Conservation (phyloP, 1,284 basidiomycete species). For the Phlebopus sp. region DNA sequence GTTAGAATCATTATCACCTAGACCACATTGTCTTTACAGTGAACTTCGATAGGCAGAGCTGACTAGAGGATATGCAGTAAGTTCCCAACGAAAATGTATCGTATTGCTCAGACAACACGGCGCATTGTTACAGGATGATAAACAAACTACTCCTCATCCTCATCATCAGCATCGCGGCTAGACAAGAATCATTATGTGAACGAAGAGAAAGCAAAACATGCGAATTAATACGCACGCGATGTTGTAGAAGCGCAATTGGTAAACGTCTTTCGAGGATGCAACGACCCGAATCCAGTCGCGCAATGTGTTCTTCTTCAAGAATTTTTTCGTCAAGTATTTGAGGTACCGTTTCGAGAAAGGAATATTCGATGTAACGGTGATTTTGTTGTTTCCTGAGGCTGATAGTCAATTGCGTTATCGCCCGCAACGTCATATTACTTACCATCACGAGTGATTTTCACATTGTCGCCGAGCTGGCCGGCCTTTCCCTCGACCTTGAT, state of each 20-base stretch:
- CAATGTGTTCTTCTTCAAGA: slow-evolving; percentile 87
- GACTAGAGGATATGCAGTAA: too few relatives aligned
- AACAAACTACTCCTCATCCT: slow-evolving; percentile 47
- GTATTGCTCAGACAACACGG: slow-evolving; percentile 7
- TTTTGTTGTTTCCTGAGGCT: slow-evolving; percentile 61
- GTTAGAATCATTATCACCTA: slow-evolving; percentile 8
- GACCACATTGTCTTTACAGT: too few relatives aligned
- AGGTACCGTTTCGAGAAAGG: slow-evolving; percentile 91
- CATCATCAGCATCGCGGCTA: slow-evolving; percentile 47
- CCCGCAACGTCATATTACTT: slow-evolving; percentile 17
- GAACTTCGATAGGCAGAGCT: too few relatives aligned
- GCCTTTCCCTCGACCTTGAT: slow-evolving; percentile 85
- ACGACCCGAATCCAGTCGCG: slow-evolving; percentile 90
- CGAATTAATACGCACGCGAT: slow-evolving; percentile 67
- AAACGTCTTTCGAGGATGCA: slow-evolving; percentile 85
- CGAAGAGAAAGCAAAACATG: background rate
- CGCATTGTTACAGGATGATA: slow-evolving; percentile 2
- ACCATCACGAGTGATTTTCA: slow-evolving; percentile 85
- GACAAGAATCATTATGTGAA: slow-evolving; percentile 1
- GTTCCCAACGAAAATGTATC: background rate
- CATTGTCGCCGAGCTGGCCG: slow-evolving; percentile 83
- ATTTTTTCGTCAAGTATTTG: slow-evolving; percentile 95
- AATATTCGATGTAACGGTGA: slow-evolving; percentile 79
- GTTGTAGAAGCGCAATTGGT: slow-evolving; percentile 93
- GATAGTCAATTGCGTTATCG: slow-evolving; percentile 2